These are phyloP conservation scores for Aspergillus cejpii DNA, from an alignment of 2,329 filamentous ascomycete genomes.

Conservation along the genomic window DNA sequence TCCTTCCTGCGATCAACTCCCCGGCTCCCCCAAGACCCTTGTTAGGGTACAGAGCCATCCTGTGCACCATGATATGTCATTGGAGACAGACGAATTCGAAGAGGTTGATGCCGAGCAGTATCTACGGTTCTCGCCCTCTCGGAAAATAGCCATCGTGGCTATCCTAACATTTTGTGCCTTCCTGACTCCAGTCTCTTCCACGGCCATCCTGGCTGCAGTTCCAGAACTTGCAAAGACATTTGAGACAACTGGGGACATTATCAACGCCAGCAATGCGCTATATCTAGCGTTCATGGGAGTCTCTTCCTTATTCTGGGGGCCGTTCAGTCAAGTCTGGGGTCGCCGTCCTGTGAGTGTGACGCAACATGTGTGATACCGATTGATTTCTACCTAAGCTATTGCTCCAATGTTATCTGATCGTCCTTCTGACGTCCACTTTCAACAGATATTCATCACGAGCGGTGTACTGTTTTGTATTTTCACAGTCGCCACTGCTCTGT, in stretches of 20 bases:
- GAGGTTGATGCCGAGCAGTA: constrained; percentile 53
- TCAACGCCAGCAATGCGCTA: constrained; percentile 69
- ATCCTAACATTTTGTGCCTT: constrained; percentile 70
- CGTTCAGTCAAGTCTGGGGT: constrained; percentile 60
- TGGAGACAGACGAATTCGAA: constrained; percentile 25
- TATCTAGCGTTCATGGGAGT: constrained; percentile 69
- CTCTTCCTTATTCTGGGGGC: constrained; percentile 64
- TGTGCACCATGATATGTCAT: constrained; percentile 29
- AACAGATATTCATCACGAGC: constrained; percentile 53
- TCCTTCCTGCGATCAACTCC: constrained; percentile 12
- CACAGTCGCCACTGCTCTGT: constrained; percentile 64
- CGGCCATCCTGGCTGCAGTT: constrained; percentile 64
- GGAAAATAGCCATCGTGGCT: constrained; percentile 61
- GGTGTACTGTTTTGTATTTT: constrained; percentile 60
- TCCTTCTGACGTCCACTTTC: constrained; percentile 2
- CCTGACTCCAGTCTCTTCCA: constrained; percentile 67
- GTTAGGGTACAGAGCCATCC: constrained; percentile 28
- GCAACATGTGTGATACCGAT: too few relatives aligned
- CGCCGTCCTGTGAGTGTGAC: constrained; percentile 47
- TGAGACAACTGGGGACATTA: constrained; percentile 58
- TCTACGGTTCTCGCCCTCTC: constrained; percentile 53
- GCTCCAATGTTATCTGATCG: not conserved
- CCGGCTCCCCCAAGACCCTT: constrained; percentile 22
- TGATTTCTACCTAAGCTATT: not conserved
- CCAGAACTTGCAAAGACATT: constrained; percentile 65